Base-by-base conservation (phyloP, 2,329 filamentous ascomycete genomes). In the Fusarium azukiicola region DNA sequence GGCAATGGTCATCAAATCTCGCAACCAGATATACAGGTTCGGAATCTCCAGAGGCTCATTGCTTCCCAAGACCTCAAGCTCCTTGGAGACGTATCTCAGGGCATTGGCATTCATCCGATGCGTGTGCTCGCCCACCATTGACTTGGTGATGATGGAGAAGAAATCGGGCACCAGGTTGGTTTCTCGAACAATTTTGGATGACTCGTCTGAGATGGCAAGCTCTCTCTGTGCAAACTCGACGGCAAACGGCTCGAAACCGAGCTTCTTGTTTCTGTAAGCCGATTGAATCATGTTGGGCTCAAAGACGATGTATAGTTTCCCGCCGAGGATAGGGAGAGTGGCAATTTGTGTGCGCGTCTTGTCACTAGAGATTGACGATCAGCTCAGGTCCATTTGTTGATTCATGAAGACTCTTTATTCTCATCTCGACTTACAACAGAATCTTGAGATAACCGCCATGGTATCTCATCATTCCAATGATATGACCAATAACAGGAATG, bases 251-350 rank as follows among this genome's bases (percentile, higher is more conserved):
- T 88, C 86, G 79, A 91, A 91, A 5, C 85, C 86, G 23, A 92
- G 81, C 13, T 87, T 86, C 66, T 87, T 87, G 52, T 86, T 85
- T 40, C 88, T 87, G 73, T 90, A 87, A 7, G 88, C 87, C 4
- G 86, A 85, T 54, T 86, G 84, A 23, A 89, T 84, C 12, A 91
- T 82, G 1, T 76, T 71, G 6, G 90, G 88, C 13, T 86, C 86
- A 56, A 85, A 88, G 38, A 91, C 86, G 44, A 90, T 82, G 74
- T 92, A 92, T 19, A 89, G 84, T 52, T 89, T 88, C 36, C 84
- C 81, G 54, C 83, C 85, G 32, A 90, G 81, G 78, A 91, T 88
- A 4, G 87, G 88, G 5, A 92, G 78, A 1, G 90, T 90, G 72
- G 87, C 89, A 75, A 90, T 88, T 16, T 82, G 74, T 42, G 83